Conservation (phyloP, 2,329 filamentous ascomycete genomes). For the Zymoseptoria ardabiliae region DNA sequence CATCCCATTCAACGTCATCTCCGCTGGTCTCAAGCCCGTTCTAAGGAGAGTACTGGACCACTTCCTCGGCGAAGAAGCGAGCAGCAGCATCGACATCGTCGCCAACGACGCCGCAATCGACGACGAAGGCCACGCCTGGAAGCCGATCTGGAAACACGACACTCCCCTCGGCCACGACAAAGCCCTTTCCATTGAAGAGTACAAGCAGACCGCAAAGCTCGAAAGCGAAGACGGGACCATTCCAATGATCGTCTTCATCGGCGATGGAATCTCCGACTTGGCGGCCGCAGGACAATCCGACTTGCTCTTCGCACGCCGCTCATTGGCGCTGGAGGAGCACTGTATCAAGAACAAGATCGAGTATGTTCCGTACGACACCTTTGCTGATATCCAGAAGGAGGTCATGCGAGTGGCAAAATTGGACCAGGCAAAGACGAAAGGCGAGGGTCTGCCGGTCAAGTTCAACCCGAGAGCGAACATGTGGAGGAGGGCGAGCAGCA, state of each 20-base stretch:
- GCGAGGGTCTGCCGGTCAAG: constrained; percentile 50
- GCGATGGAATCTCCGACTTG: constrained; percentile 61
- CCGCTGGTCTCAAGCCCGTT: constrained; percentile 59
- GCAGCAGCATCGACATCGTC: constrained; percentile 56
- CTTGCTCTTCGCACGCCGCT: constrained; percentile 60
- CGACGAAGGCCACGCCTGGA: constrained; percentile 53
- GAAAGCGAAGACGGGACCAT: constrained; percentile 54
- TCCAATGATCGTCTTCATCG: constrained; percentile 62
- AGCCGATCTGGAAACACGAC: constrained; percentile 60
- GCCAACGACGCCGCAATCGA: constrained; percentile 59
- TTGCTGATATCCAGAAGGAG: constrained; percentile 57
- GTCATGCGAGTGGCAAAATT: constrained; percentile 51
- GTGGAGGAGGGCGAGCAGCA: constrained; percentile 57
- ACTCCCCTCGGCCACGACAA: constrained; percentile 61
- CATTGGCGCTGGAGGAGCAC: constrained; percentile 58
- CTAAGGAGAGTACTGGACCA: constrained; percentile 55
- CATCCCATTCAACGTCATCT: constrained; percentile 64
- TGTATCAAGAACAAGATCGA: constrained; percentile 55
- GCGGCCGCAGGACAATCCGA: constrained; percentile 60
- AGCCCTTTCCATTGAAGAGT: constrained; percentile 56
- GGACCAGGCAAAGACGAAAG: constrained; percentile 55
- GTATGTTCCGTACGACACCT: constrained; percentile 58
- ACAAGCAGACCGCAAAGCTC: constrained; percentile 47
- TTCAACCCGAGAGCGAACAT: constrained; percentile 64
- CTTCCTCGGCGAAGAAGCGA: constrained; percentile 56